phyloP scores from a whole-genome alignment of 2,329 filamentous ascomycete genomes.

The Blastomyces percursus region DNA sequence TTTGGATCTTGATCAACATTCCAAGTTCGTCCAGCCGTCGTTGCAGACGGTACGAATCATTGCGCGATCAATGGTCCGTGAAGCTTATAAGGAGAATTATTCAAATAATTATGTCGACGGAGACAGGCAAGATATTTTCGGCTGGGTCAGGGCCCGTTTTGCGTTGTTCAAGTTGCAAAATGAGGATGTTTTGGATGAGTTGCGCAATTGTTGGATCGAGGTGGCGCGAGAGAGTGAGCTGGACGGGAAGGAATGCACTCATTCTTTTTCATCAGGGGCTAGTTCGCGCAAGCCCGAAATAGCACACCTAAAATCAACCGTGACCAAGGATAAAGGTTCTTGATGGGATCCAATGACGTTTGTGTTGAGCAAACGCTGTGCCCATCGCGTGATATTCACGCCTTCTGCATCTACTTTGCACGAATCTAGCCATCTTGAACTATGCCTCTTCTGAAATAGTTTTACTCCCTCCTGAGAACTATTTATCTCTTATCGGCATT shows the following conservation, averaged over 20 bases:
- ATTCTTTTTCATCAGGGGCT: not conserved
- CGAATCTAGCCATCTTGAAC: not conserved
- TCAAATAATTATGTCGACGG: not conserved
- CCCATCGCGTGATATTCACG: not conserved
- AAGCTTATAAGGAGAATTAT: not conserved
- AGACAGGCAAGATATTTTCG: not conserved
- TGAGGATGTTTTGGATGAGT: not conserved
- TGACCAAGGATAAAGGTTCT: not conserved
- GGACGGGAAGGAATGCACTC: no score
- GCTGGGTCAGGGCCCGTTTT: not conserved
- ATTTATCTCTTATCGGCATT: not conserved
- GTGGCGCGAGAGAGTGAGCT: not conserved
- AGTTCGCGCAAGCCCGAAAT: not conserved
- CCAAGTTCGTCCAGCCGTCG: not conserved
- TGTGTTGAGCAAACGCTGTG: not conserved
- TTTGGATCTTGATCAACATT: not conserved
- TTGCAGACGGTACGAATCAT: not conserved
- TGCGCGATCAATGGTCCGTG: not conserved
- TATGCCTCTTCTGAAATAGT: not conserved
- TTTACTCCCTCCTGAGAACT: no score
- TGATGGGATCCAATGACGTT: not conserved
- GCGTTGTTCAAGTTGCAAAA: not conserved
- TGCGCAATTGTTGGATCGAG: not conserved
- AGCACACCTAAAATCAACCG: not conserved
- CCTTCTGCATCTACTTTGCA: not conserved